phyloP scores from a whole-genome alignment of 345 rosid genomes.

The Cardamine chenopodiifolia region DNA sequence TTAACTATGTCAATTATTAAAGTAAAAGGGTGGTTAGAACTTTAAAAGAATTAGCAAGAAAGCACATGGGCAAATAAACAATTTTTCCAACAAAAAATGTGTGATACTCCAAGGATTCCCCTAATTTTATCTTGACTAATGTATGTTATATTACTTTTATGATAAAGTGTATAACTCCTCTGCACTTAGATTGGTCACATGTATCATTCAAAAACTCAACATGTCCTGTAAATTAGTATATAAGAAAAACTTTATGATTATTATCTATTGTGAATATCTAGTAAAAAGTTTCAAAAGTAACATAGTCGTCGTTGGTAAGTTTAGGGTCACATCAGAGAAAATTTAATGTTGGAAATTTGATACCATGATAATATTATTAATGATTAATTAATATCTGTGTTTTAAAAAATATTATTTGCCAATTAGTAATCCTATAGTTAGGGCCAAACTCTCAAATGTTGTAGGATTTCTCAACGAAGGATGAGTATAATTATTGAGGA shows the following conservation, averaged over 20 bases:
- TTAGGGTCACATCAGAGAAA: slow-evolving; percentile 33
- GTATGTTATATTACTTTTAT: neutral
- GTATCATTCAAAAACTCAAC: neutral
- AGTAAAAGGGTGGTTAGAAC: slow-evolving; percentile 11
- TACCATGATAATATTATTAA: slow-evolving; percentile 28
- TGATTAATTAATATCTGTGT: neutral
- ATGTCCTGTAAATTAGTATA: slow-evolving; percentile 8
- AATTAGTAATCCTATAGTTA: neutral
- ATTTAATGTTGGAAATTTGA: neutral
- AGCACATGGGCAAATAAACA: slow-evolving; percentile 25
- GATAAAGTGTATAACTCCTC: slow-evolving; percentile 2
- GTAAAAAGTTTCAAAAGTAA: slow-evolving; percentile 1
- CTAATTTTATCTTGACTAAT: neutral
- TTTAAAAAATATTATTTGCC: neutral
- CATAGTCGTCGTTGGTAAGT: slow-evolving; percentile 39
- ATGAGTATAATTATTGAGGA: neutral
- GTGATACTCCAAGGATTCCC: slow-evolving; percentile 25
- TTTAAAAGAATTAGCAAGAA: slow-evolving; percentile 18
- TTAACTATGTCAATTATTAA: slow-evolving; percentile 9
- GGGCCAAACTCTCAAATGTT: neutral
- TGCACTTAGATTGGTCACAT: slow-evolving; percentile 26
- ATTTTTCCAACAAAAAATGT: neutral
- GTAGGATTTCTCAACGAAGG: neutral
- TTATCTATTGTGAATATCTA: slow-evolving; percentile 4
- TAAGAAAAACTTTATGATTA: neutral